Conservation (phyloP, 257 asterid species). For the Jasminum sambac region DNA sequence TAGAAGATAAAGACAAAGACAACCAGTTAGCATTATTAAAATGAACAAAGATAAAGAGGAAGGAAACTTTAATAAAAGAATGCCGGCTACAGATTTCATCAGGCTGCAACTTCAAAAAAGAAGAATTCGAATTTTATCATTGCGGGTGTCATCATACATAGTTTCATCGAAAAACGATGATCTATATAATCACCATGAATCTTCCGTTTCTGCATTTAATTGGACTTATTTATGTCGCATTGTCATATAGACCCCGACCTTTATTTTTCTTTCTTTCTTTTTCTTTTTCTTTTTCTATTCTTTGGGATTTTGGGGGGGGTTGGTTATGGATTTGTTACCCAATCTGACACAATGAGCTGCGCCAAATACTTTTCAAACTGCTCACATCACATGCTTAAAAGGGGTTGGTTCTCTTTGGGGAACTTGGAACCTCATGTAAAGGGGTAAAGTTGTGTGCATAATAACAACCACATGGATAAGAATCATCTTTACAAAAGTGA, state of each 20-base stretch:
- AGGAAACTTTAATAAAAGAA: slow-evolving; percentile 25
- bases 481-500: slow-evolving; percentile 47
- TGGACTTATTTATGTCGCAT: too few relatives aligned
- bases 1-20: slow-evolving; percentile 24
- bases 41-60: slow-evolving; percentile 24
- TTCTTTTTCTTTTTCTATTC: too few relatives aligned
- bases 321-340: neutral
- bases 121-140: slow-evolving; percentile 23
- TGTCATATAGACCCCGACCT: too few relatives aligned
- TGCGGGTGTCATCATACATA: slow-evolving; percentile 12
- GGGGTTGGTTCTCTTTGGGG: slow-evolving; percentile 9
- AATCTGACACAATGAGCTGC: slow-evolving; percentile 27
- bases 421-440: slow-evolving; percentile 29
- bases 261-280: too few relatives aligned
- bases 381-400: slow-evolving; percentile 42
- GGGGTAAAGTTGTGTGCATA: slow-evolving; percentile 2
- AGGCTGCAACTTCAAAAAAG: slow-evolving; percentile 10
- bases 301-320: too few relatives aligned
- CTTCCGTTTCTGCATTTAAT: too few relatives aligned
- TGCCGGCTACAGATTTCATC: slow-evolving; percentile 26
- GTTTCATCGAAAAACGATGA: neutral
- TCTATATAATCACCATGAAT: neutral
- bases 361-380: slow-evolving; percentile 31
- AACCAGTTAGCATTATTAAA: slow-evolving; percentile 26
- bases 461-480: slow-evolving; percentile 36